These are phyloP conservation scores for Schizochytrium sp. DNA, from an alignment of 108 stramenopile species.

Conservation along the genomic window DNA sequence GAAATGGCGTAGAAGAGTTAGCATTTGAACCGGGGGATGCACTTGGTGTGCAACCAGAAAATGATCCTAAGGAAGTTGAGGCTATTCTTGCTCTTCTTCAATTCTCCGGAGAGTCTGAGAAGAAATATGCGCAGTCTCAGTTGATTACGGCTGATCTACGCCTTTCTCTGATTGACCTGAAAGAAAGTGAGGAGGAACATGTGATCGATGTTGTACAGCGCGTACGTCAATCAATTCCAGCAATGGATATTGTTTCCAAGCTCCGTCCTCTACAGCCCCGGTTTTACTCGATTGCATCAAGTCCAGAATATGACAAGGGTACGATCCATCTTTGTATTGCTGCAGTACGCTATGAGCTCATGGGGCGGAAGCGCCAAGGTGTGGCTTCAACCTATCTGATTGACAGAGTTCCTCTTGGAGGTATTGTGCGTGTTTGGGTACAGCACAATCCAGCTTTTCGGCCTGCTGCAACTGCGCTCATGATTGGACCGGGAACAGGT, in stretches of 20 bases:
- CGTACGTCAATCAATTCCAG: background rate
- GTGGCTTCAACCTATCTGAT: conserved; percentile 8
- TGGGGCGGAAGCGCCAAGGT: conserved; percentile 13
- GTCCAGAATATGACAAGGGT: background rate
- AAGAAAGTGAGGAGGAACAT: background rate
- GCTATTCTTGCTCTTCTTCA: background rate
- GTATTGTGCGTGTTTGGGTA: background rate
- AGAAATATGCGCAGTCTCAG: background rate
- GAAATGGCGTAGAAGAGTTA: background rate
- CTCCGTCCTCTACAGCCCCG: background rate
- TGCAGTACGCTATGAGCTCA: background rate
- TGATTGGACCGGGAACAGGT: conserved; percentile 12
- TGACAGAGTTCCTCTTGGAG: background rate
- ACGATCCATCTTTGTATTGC: conserved; percentile 14
- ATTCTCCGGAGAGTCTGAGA: background rate
- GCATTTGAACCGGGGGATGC: background rate
- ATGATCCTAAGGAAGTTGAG: background rate
- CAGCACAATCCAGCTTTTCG: conserved; percentile 21
- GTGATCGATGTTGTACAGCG: conserved; percentile 3
- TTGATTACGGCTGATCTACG: background rate
- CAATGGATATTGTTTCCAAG: background rate
- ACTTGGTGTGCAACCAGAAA: background rate
- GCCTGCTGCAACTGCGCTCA: background rate
- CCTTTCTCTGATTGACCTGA: background rate
- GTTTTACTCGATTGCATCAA: background rate